A percentile compares a stretch with the other conserved stretches of the same genome.
Evolutionary conservation across 1,284 basidiomycete species (phyloP).

Genomic region (Omphalotus olearius): DNA sequence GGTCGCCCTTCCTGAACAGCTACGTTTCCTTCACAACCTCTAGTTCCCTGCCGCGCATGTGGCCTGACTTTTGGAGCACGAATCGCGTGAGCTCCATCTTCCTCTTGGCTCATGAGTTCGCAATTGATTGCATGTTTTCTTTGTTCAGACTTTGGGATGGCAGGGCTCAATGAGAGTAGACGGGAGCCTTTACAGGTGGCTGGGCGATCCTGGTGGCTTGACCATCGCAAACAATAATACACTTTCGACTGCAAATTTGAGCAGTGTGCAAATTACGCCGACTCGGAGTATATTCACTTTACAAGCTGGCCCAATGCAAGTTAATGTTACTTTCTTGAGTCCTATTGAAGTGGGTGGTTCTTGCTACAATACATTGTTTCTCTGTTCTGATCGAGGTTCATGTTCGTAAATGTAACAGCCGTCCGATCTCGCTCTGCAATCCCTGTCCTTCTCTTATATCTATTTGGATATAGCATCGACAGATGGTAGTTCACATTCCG

Average conservation of each 20-base stretch:
- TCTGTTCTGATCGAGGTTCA: no score
- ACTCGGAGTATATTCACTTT: slow-evolving; percentile 21
- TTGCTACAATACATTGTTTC: background rate
- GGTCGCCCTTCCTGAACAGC: slow-evolving; percentile 29
- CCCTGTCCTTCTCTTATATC: slow-evolving; percentile 12
- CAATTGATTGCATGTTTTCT: no score
- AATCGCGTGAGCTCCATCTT: background rate
- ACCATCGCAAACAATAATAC: background rate
- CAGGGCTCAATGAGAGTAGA: slow-evolving; percentile 25
- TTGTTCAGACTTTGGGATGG: slow-evolving; percentile 24
- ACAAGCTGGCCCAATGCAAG: slow-evolving; percentile 19
- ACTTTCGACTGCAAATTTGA: slow-evolving; percentile 12
- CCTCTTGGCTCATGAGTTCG: background rate
- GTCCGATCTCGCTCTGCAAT: slow-evolving; percentile 8
- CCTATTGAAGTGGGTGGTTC: slow-evolving; percentile 24
- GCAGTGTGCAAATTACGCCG: slow-evolving; percentile 19
- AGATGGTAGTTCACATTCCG: slow-evolving; percentile 9
- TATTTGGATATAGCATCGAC: slow-evolving; percentile 7
- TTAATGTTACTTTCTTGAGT: slow-evolving; percentile 24
- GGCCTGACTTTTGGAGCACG: slow-evolving; percentile 12
- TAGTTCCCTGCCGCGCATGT: slow-evolving; percentile 8
- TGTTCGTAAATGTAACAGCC: background rate
- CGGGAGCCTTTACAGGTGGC: slow-evolving; percentile 19
- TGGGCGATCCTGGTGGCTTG: background rate
- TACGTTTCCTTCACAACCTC: slow-evolving; percentile 19